Evolutionary conservation across 805 yeast genomes (phyloP).

Genomic region (Candida morakotiae): DNA sequence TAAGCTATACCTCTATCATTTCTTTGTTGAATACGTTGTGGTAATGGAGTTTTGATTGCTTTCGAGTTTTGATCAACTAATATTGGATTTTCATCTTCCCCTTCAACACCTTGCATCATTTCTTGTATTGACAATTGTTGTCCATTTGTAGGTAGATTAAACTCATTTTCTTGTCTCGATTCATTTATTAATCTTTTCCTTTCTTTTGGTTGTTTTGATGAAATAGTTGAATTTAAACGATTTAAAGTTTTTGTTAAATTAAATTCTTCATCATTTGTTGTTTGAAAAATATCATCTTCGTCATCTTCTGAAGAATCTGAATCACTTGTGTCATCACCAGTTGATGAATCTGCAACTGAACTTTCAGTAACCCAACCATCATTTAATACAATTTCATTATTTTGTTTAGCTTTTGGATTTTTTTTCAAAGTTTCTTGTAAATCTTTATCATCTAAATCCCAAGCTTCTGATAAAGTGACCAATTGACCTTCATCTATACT

Average conservation of each 20-base stretch:
- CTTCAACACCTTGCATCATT: constrained; percentile 70
- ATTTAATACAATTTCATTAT: constrained; percentile 23
- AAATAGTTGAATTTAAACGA: constrained; percentile 29
- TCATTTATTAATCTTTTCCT: constrained; percentile 50
- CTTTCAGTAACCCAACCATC: constrained; percentile 28
- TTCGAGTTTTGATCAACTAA: constrained; percentile 40
- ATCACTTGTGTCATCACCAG: constrained; percentile 14
- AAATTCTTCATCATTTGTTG: constrained; percentile 40
- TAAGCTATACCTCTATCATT: constrained; percentile 88
- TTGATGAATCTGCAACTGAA: constrained; percentile 11
- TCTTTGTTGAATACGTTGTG: constrained; percentile 79
- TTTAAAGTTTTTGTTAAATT: constrained; percentile 49
- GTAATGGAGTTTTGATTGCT: constrained; percentile 75
- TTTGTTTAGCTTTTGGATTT: constrained; percentile 12
- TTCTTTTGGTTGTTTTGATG: constrained; percentile 27
- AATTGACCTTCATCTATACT: constrained; percentile 76
- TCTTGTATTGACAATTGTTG: constrained; percentile 62
- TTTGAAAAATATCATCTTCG: constrained; percentile 25
- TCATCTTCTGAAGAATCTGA: constrained; percentile 22
- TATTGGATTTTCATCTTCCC: constrained; percentile 49
- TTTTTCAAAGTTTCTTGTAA: constrained; percentile 15
- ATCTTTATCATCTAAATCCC: constrained; percentile 75
- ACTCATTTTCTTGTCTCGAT: constrained; percentile 64
- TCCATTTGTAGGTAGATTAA: constrained; percentile 58
- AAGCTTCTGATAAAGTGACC: constrained; percentile 76